A percentile compares a stretch with the other conserved stretches of the same genome.
Evolutionary conservation across 1,139 yeast genomes (phyloP).

Genomic region (Waltiozyma sp.): DNA sequence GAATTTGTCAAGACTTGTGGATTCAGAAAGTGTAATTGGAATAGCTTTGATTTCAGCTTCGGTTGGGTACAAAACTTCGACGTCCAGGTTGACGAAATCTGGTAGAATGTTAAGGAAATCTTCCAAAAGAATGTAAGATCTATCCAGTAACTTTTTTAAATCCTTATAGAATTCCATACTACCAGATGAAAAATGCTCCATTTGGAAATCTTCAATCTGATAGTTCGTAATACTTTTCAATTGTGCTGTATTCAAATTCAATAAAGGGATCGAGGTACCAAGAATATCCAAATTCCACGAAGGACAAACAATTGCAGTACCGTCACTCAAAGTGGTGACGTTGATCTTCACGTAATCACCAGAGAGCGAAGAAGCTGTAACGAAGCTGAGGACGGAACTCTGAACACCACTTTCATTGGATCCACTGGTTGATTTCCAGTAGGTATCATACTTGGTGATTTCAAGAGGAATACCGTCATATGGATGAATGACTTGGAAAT

Average conservation of each 20-base stretch:
- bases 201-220: conserved; percentile 24
- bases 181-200: conserved; percentile 6
- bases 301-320: conserved; percentile 79
- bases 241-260: conserved; percentile 28
- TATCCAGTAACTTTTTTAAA: conserved; percentile 23
- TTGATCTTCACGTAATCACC: conserved; percentile 69
- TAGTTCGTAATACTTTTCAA: conserved; percentile 22
- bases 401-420: conserved; percentile 19
- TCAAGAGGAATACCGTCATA: conserved; percentile 78
- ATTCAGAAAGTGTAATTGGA: conserved; percentile 40
- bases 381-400: conserved; percentile 47
- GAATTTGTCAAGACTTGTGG: conserved; percentile 50
- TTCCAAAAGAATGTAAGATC: conserved; percentile 48
- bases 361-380: conserved; percentile 81
- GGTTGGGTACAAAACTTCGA: conserved; percentile 79
- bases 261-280: conserved; percentile 38
- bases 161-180: conserved; percentile 5
- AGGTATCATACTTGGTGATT: conserved; percentile 87
- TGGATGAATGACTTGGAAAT: conserved; percentile 82
- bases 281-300: conserved; percentile 51
- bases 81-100: conserved; percentile 52
- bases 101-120: conserved; percentile 47
- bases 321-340: conserved; percentile 69
- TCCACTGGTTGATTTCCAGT: conserved; percentile 81
- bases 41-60: conserved; percentile 43